Evolutionary conservation across 148 eudicot species (phyloP), one percentile per base, ranked within the genome.

Genomic region (Diospyros lotus): DNA sequence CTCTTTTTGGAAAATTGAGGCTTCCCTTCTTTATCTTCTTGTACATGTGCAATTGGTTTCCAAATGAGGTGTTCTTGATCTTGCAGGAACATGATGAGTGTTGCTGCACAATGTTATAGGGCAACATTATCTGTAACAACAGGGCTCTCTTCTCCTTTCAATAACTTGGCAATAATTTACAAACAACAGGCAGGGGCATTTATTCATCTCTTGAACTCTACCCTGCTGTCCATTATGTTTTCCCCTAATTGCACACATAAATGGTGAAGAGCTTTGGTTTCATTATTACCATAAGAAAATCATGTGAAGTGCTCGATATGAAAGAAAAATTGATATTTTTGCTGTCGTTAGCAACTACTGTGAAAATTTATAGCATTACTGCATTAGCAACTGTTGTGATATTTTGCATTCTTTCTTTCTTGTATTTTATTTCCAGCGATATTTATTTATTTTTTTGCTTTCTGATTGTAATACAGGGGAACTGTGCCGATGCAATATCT

Each of bases 131-230:
- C 86, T 81, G 96, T 95, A 58, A 95, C 99, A 50, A 89, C 96
- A 5, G 98, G 96, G 73, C 84, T 95, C 4, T 95, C 99, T 82
- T 97, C 97, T 46, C 99, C 99, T 75, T 95, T 89, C 79, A 95
- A 87, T 71, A 95, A 92, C 80, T 88, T 95, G 18, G 97, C 97
- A 9, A 91, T 92, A 68, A 95, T 95, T 71, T 89, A 95, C 74
- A 93, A 92, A 78, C 99, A 92, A 69, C 99, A 95, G 99, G 99
- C 93, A 80, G 15, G 53, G 12, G 43, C 52, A 52, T 63, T 46
- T 64, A 48, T 59, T 56, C 45, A 56, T 45, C 58, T 60, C 52
- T 69, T 62, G 44, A 45, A 1, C 63, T 56, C 42, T 15, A 48
- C 38, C 59, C 17, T 58, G 5, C 68, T 59, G 38, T 52, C 42